Base-by-base conservation (phyloP, 1,139 yeast species). In the Saccharomyces pastorianus region DNA sequence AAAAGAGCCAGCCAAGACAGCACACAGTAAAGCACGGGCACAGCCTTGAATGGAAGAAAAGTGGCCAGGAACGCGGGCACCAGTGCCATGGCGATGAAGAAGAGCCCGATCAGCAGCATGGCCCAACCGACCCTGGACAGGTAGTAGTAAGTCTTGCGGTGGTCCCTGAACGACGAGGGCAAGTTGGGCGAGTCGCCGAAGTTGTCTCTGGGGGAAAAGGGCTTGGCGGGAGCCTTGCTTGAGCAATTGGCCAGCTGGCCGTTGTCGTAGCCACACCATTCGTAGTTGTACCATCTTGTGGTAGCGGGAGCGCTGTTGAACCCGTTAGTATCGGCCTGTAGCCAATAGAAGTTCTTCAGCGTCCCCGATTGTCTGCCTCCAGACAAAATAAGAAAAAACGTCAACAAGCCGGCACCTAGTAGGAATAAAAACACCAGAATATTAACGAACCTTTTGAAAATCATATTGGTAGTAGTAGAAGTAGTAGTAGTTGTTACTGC, bases 271-370 rank as follows among this genome's bases (percentile, higher is more conserved):
- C 77, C 82, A 72, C 96, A 88, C 57, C 75, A 65, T 51, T 78
- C 76, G 71, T 86, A 88, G 62, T 77, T 75, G n/a, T 89, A 85
- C 95, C 95, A 88, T 69, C 88, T 76, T 3, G 84, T 75, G 34
- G 70, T 63, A 26, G 67, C 61, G 5, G 71, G 66, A 28, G 85
- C 82, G 47, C 78, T 77, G 11, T 77, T 65, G 55, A 84, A 78
- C 14, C 70, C 71, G n/a, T 78, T 70, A 28, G 95, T 84, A 58
- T 82, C 83, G 23, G 87, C 90, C 65, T 84, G 75, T 42, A 88
- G 71, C 85, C 88, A 87, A 72, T 82, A 87, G 69, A 86, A 83
- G 56, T 75, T 71, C 55, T 76, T 75, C 56, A 86, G 66, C 1
- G 83, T 79, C 6, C 78, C 72, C 13, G 66, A 61, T 23, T 74